Base-by-base conservation (phyloP, 2,329 filamentous ascomycete genomes). In the Parasarocladium wereldwijsianum region DNA sequence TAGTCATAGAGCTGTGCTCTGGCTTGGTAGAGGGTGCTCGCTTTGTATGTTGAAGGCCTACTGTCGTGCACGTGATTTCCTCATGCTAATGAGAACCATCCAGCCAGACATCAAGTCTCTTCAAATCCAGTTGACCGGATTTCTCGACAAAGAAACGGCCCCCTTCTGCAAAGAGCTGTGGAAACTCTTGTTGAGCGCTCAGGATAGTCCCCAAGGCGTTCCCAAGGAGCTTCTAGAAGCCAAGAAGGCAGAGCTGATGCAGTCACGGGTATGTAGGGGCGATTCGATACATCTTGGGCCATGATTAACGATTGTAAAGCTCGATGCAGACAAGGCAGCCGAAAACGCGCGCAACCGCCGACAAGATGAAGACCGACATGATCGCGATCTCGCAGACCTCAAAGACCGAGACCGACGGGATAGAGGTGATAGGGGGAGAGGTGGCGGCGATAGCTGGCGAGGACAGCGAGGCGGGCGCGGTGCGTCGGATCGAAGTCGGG, bases 101-200 rank as follows among this genome's bases (percentile, higher is more conserved):
- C 43, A 96, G 86, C 90, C 87, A 39, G 84, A 96, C 50, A 90
- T 96, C 55, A 98, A 96, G 57, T 74, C 79, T 26, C 67, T 96
- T 32, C 90, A 98, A 50, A 93, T 94, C 42, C 80, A 92, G 45
- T 75, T 98, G 38, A 90, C 83, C 2, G 90, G 87, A 2, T 98
- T 98, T 45, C 70, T 98, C 41, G 86, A 93, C 45, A 87, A 92
- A 51, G 84, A 96, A 41, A 90, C 85, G 0, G 64, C 84, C 2
- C 57, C 66, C 0, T 98, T 98, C 48, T 94, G 87, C 54, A 87
- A 93, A 49, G 83, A 94, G 38, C 58, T 98, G 9, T 98, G 90
- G 90, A 82, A 76, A 35, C 61, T 98, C 12, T 80, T 87, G 43
- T 58, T 98, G 26, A 94, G 86, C 51, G 90, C 85, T 8, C 90